Evolutionary conservation across 345 rosid genomes (phyloP).

Genomic region (Triadica sebifera): DNA sequence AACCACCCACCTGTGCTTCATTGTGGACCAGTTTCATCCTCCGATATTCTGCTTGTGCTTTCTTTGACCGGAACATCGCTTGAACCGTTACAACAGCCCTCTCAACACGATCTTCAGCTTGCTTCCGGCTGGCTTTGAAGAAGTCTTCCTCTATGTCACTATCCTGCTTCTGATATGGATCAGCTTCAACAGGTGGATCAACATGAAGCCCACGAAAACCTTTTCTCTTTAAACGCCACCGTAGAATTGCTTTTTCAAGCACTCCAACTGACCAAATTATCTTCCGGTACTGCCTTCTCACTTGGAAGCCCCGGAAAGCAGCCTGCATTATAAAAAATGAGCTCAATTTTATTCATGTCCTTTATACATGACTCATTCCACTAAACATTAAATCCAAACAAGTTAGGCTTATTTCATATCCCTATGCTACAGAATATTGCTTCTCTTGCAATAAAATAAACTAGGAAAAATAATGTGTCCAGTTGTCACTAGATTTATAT

Average conservation of each 20-base stretch:
- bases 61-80: conserved; percentile 93
- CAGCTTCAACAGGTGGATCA: conserved; percentile 33
- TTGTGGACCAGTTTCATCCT: conserved; percentile 71
- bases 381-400: neutral
- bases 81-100: conserved; percentile 82
- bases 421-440: no score
- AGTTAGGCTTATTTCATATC: neutral
- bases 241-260: conserved; percentile 77
- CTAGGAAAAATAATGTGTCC: neutral
- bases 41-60: conserved; percentile 83
- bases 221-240: conserved; percentile 87
- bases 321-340: conserved; percentile 51
- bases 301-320: conserved; percentile 81
- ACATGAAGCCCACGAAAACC: conserved; percentile 82
- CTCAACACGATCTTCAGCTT: conserved; percentile 89
- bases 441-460: neutral
- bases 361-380: no score
- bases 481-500: neutral
- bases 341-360: neutral
- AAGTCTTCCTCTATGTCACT: conserved; percentile 68
- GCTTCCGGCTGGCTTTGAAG: conserved; percentile 66
- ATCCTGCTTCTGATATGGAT: conserved; percentile 29
- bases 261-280: conserved; percentile 93
- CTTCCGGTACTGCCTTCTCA: conserved; percentile 70
- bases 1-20: conserved; percentile 59